Percentiles rank a stretch among this genome's conserved stretches.
These are phyloP conservation scores for Dacryopinax spathularia DNA, from an alignment of 768 basidiomycete genomes.

Conservation along the genomic window DNA sequence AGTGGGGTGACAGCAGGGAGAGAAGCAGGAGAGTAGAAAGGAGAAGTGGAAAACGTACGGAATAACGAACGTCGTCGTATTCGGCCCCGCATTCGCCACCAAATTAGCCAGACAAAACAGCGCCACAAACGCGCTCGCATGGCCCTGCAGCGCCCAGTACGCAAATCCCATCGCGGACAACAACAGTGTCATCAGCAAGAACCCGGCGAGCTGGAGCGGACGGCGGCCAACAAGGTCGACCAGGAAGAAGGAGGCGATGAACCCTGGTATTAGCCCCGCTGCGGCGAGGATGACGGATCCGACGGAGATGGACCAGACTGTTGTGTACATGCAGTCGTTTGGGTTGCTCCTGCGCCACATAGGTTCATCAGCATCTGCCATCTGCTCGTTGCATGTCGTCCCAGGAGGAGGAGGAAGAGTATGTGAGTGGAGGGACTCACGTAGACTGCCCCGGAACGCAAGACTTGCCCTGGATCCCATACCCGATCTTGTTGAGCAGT, in stretches of 20 bases:
- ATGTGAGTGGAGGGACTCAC: conserved; percentile 2
- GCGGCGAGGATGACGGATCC: conserved; percentile 37
- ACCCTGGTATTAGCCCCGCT: conserved; percentile 21
- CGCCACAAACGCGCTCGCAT: conserved; percentile 15
- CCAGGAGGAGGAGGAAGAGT: too few species aligned
- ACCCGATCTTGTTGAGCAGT: conserved; percentile 57
- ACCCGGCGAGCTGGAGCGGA: conserved; percentile 20
- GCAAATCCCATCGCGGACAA: conserved; percentile 22
- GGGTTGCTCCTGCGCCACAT: conserved; percentile 8
- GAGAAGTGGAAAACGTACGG: conserved; percentile 24
- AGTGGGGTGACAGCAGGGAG: too few species aligned
- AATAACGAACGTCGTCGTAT: conserved; percentile 23
- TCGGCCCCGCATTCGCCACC: conserved; percentile 18
- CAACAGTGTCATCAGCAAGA: conserved; percentile 11
- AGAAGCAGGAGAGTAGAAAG: too few species aligned
- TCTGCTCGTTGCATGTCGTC: too few species aligned
- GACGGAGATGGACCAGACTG: conserved; percentile 47
- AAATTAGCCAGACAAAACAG: conserved; percentile 19
- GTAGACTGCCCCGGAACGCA: too few species aligned
- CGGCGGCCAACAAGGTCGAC: conserved; percentile 21
- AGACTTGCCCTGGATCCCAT: conserved; percentile 29
- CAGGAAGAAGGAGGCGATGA: conserved; percentile 17
- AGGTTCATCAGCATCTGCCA: neutral
- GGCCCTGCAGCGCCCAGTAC: conserved; percentile 9
- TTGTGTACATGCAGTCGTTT: conserved; percentile 25